Base-by-base conservation (phyloP, 75 land plant genomes). In the Picea glauca region DNA sequence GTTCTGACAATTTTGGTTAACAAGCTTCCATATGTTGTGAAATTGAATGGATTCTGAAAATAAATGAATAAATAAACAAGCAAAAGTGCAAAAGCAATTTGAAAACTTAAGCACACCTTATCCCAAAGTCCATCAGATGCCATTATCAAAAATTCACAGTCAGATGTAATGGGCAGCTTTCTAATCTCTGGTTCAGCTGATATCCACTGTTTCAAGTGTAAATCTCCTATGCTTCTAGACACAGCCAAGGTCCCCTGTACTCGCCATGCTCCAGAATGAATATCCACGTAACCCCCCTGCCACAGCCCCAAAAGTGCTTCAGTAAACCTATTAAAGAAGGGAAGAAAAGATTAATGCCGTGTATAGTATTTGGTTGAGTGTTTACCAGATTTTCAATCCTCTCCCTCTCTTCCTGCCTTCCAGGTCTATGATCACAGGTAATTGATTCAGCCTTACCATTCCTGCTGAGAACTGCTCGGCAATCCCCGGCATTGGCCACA, bases 111-210 rank as follows among this genome's bases (percentile, higher is more conserved):
- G 50, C 50, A 46, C 50, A 46, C 94, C 90, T 87, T 83, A 62
- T 93, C 91, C 95, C 95, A 93, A 62, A 93, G 83, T 3, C 95
- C 95, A 89, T 93, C 95, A 54, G 93, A 90, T 13, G 95, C 95
- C 74, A 93, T 26, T 21, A 93, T 80, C 78, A 93, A 43, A 68
- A 91, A 93, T 54, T 91, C 89, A 63, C 83, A 85, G 33, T 91
- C 93, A 2, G 84, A 35, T n/a, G 83, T 83, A 14, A 93, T 64
- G 2, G 32, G 75, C 30, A 91, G 50, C 31, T 58, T 80, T 15
- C 46, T 62, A 18, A 76, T 82, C 18, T 88, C 93, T 17, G 95
- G 95, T 64, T 91, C 89, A 17, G 91, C 82, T 32, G 84, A 83
- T 0, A 93, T 76, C 93, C 91, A 93, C 43, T 84, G 62, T 78